These are phyloP conservation scores for Sphagnum tenellum DNA, from an alignment of 225 moss, liverwort and hornwort genomes.

Conservation along the genomic window DNA sequence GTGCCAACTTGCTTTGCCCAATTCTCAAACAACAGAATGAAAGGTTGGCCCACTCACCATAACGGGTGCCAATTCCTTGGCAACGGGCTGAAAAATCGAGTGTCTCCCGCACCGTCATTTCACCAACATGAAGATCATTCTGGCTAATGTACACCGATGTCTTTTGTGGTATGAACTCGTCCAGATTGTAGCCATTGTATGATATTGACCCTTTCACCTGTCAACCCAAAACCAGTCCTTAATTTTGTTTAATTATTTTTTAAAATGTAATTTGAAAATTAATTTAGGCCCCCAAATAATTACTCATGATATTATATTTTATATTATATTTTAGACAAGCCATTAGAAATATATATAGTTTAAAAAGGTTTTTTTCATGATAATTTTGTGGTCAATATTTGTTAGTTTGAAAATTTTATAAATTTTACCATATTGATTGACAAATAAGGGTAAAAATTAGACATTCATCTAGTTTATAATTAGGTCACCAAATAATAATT, in stretches of 20 bases:
- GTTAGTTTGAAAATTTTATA: no score
- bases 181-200: conserved; percentile 61
- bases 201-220: conserved; percentile 63
- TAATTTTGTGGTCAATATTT: no score
- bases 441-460: not conserved
- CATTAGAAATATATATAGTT: no score
- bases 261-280: not conserved
- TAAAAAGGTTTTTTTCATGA: no score
- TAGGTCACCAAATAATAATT: not conserved
- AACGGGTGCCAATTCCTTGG: conserved; percentile 81
- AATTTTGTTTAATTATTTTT: not conserved
- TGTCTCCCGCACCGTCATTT: conserved; percentile 91
- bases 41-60: conserved; percentile 27
- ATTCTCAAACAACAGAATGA: not conserved
- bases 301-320: not conserved
- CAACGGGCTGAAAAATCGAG: conserved; percentile 75
- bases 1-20: not conserved
- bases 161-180: conserved; percentile 84
- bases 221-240: not conserved
- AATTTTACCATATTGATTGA: not conserved
- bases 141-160: conserved; percentile 85
- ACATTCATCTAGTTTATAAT: not conserved
- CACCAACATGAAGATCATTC: conserved; percentile 68
- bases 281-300: not conserved
- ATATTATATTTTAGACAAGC: not conserved